Conservation (phyloP, 2,329 filamentous ascomycete genomes). For the Penicillium sp. region DNA sequence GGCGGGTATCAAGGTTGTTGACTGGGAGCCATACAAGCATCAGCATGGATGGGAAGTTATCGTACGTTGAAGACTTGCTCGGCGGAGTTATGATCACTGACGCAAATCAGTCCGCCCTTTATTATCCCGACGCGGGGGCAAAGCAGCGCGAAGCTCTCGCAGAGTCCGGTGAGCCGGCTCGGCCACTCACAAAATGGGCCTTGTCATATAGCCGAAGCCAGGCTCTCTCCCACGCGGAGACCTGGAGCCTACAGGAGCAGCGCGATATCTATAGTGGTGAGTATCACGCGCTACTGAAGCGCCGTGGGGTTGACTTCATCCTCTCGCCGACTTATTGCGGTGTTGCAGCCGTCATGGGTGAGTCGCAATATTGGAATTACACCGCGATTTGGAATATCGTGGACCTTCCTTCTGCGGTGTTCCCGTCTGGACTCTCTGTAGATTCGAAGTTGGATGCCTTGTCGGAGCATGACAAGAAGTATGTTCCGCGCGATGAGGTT, state of each 20-base stretch:
- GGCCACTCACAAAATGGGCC: constrained; percentile 47
- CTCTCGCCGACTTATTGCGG: constrained; percentile 32
- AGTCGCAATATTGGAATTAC: constrained; percentile 40
- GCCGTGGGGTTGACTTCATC: constrained; percentile 34
- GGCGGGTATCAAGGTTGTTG: constrained; percentile 47
- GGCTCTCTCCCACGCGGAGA: constrained; percentile 30
- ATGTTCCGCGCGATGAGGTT: constrained; percentile 25
- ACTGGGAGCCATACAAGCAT: constrained; percentile 40
- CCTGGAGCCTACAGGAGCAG: constrained; percentile 29
- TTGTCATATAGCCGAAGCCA: constrained; percentile 25
- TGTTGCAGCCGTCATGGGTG: constrained; percentile 33
- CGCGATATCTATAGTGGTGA: constrained; percentile 34
- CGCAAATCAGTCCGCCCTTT: constrained; percentile 43
- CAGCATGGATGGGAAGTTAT: constrained; percentile 38
- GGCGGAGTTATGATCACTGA: constrained; percentile 20
- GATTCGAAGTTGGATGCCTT: constrained; percentile 27
- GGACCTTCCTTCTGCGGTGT: constrained; percentile 31
- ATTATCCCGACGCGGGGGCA: constrained; percentile 51
- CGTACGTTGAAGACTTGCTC: constrained; percentile 18
- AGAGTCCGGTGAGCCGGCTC: constrained; percentile 46
- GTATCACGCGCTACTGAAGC: constrained; percentile 35
- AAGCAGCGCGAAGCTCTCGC: constrained; percentile 35
- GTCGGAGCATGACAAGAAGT: constrained; percentile 18
- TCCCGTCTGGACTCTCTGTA: constrained; percentile 33
- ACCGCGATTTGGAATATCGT: constrained; percentile 38